Base-by-base conservation (phyloP, 2,329 filamentous ascomycete genomes). In the Beauveria rudraprayagi region DNA sequence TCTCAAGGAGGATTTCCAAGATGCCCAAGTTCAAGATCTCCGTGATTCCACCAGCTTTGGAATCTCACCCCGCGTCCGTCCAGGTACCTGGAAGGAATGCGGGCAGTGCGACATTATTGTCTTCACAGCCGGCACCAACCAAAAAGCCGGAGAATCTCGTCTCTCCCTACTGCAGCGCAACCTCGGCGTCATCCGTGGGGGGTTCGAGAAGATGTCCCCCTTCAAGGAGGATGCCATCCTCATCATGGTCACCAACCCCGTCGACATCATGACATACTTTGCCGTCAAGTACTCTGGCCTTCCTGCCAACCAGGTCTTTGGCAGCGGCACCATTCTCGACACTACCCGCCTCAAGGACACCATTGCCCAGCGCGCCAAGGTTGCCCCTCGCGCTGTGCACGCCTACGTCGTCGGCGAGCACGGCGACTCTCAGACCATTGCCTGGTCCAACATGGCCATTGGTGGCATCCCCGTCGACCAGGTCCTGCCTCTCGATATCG, bases 51-150 rank as follows among this genome's bases (percentile, higher is more conserved):
- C 78, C 2, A 75, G 75, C 60, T 74, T 72, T 19, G 73, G 75
- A 30, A 76, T 72, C 44, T 69, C 70, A 22, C 79, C 76, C 5
- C 74, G 71, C 40, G 75, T 82, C 4, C 73, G 76, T 30, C 73
- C 74, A 1, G 80, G 75, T 19, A 75, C 72, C 22, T 72, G 76
- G 56, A 70, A 70, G 24, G 81, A 83, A 64, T 80, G 80, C 1
- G 73, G 76, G n/a, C 77, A 81, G 66, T 78, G 78, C 51, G 80
- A 83, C 65, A 77, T 84, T 34, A 74, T 83, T 7, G 75, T 84
- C 52, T 77, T 83, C 55, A 82, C 80, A 0, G 80, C 80, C 0
- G 81, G 80, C 40, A 78, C 79, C n/a, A 82, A 78, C 66, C 76
- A 80, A 53, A 64, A 26, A 6, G 16, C 51, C 43, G 41, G 22